Evolutionary conservation across 305 asterid genomes (phyloP), one percentile per base, ranked within the genome.

Genomic region (Striga hermonthica): DNA sequence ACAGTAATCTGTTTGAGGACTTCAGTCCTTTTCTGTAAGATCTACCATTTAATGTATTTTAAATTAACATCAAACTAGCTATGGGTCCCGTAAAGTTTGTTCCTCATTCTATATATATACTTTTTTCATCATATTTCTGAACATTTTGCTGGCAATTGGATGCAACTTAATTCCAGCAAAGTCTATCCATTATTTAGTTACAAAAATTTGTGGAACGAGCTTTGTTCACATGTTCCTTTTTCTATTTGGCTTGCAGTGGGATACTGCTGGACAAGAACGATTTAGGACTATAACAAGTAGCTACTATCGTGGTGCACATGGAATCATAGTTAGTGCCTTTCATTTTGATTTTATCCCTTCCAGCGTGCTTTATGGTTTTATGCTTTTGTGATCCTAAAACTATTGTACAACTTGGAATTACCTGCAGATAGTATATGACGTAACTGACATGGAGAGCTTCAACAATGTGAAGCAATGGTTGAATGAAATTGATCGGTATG

Each of bases 241-340:
- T 47, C 41, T 1, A 12, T 50, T 54, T 54, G 38, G 59, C 59
- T 54, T 81, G 81, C 76, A 84, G 96, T 90, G 96, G 97, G 97
- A 90, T 80, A 90, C 97, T 28, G 97, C 95, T 65, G 97, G 97
- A 64, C 97, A 90, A 81, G 97, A 90, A 72, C 95, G 95, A 62
- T 90, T 90, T 79, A 87, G 97, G 76, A 90, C 97, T 53, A 90
- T 90, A 66, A 90, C 95, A 45, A 90, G 97, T 74, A 90, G 97
- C 84, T 90, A 90, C 78, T 90, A 87, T 78, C 97, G 97, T 8
- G 97, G 97, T 60, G 97, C 97, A 56, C 97, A 90, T 75, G 97
- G 97, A 73, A 87, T 90, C 62, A 90, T 90, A 59, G 97, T 90
- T 65, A 81, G 89, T 80, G 48, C 70, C 67, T 67, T 65, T 74